Percentiles rank a stretch among this genome's conserved stretches.
Evolutionary conservation across 2,329 filamentous ascomycete species (phyloP).

Genomic region (Fusarium domesticum): DNA sequence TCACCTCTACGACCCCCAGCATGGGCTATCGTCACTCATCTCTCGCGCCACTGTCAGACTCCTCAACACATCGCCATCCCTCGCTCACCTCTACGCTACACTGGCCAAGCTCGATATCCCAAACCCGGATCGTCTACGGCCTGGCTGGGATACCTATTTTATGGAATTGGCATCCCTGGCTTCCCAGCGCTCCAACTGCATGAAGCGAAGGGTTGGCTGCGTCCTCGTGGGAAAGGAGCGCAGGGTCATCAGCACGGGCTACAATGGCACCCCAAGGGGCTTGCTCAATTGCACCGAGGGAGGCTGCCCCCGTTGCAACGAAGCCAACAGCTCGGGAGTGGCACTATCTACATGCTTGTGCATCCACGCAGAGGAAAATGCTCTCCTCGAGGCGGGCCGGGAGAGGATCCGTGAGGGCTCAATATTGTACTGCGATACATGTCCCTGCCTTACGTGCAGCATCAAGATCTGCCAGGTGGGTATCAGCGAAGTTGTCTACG

Average conservation of each 20-base stretch:
- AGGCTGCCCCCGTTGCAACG: constrained; percentile 85
- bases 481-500: constrained; percentile 93
- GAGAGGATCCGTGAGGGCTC: constrained; percentile 81
- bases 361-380: constrained; percentile 98
- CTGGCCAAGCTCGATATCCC: constrained; percentile 73
- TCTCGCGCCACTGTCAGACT: constrained; percentile 79
- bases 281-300: constrained; percentile 89
- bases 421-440: constrained; percentile 92
- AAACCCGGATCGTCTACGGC: constrained; percentile 75
- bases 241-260: constrained; percentile 90
- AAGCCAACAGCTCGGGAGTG: constrained; percentile 64
- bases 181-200: constrained; percentile 89
- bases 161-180: constrained; percentile 95
- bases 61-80: constrained; percentile 75
- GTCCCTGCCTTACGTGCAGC: constrained; percentile 93
- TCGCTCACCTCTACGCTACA: constrained; percentile 68
- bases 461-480: constrained; percentile 98
- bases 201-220: constrained; percentile 95
- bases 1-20: constrained; percentile 66
- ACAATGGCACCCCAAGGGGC: constrained; percentile 93
- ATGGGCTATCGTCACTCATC: constrained; percentile 72
- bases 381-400: constrained; percentile 86
- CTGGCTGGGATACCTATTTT: constrained; percentile 96
- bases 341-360: constrained; percentile 86
- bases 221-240: constrained; percentile 78